A percentile compares a stretch with the other conserved stretches of the same genome.
Evolutionary conservation across 225 moss, liverwort and hornwort genomes (phyloP).

Genomic region (Polytrichum formosum): DNA sequence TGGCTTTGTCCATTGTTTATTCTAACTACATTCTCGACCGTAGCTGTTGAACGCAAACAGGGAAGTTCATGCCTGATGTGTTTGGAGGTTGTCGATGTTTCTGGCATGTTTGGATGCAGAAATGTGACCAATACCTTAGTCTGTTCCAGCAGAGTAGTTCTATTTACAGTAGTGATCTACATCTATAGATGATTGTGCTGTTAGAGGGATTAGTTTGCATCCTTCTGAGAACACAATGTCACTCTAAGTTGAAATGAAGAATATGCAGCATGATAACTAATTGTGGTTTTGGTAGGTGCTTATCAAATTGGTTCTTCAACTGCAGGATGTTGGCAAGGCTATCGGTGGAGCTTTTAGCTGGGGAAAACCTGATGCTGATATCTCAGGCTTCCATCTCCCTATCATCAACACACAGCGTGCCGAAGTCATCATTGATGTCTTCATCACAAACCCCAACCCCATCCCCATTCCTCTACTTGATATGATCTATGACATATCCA

Average conservation of each 20-base stretch:
- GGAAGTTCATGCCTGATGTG: too few species aligned
- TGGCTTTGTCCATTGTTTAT: too few species aligned
- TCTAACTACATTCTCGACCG: too few species aligned
- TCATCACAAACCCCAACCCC: constrained; percentile 81
- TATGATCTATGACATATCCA: constrained; percentile 69
- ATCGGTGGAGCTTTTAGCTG: constrained; percentile 62
- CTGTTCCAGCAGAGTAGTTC: not conserved
- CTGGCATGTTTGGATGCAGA: too few species aligned
- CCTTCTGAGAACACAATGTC: not conserved
- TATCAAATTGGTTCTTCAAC: not conserved
- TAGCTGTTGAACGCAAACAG: too few species aligned
- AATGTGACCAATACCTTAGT: not conserved
- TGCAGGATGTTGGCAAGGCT: constrained; percentile 40
- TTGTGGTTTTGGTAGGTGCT: not conserved
- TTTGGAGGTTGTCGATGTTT: not conserved
- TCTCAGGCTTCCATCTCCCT: constrained; percentile 50
- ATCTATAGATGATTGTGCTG: not conserved
- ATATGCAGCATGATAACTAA: not conserved
- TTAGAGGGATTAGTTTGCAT: not conserved
- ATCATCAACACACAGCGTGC: constrained; percentile 61
- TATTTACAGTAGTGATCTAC: not conserved
- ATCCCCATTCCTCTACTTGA: constrained; percentile 85
- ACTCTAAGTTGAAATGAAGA: not conserved
- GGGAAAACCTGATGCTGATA: constrained; percentile 73
- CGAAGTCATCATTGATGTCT: constrained; percentile 64